phyloP scores from a whole-genome alignment of 176 grass and related monocot genomes.

The Carex cristatella region DNA sequence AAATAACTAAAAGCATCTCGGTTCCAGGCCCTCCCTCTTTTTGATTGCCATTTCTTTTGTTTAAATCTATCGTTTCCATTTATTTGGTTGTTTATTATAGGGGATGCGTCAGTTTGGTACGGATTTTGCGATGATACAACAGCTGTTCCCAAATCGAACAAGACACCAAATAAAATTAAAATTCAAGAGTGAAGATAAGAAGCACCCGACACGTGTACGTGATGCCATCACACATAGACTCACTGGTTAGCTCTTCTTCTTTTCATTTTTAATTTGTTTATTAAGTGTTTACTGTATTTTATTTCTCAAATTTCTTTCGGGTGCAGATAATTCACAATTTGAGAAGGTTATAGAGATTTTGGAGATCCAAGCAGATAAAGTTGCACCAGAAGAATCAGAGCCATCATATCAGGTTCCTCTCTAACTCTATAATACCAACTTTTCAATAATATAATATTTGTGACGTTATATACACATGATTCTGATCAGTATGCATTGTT shows the following conservation, averaged over 20 bases:
- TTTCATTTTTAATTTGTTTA: neutral
- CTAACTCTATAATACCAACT: neutral
- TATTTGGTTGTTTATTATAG: slow-evolving; percentile 39
- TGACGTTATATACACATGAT: neutral
- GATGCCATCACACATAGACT: slow-evolving; percentile 67
- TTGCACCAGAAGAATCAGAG: neutral
- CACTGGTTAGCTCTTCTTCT: slow-evolving; percentile 36
- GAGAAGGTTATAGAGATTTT: slow-evolving; percentile 73
- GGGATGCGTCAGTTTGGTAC: slow-evolving; percentile 85
- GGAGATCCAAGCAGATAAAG: slow-evolving; percentile 34
- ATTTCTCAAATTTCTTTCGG: neutral
- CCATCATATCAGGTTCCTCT: neutral
- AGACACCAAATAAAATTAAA: slow-evolving; percentile 64
- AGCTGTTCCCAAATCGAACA: slow-evolving; percentile 71
- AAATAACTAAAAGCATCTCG: neutral
- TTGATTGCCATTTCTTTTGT: neutral
- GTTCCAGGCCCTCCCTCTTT: neutral
- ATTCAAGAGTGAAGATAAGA: slow-evolving; percentile 81
- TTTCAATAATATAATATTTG: neutral
- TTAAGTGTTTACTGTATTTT: neutral
- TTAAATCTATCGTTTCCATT: slow-evolving; percentile 1
- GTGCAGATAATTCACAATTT: slow-evolving; percentile 68
- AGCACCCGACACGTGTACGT: slow-evolving; percentile 48
- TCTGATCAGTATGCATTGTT: neutral
- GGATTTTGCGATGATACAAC: slow-evolving; percentile 95